These are phyloP conservation scores for Bauhinia variegata DNA, from an alignment of 306 rosid genomes.

Conservation along the genomic window DNA sequence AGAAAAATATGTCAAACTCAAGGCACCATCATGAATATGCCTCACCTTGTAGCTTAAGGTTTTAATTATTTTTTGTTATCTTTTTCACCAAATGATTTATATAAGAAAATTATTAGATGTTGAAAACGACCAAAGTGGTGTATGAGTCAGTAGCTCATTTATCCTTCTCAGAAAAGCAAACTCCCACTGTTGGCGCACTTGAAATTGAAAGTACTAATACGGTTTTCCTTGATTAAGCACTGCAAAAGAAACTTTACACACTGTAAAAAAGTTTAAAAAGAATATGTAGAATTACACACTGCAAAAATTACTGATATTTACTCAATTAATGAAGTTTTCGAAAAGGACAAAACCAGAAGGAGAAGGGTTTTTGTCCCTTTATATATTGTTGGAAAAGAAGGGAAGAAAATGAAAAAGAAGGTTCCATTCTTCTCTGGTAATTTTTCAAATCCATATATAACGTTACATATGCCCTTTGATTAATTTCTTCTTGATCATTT, in stretches of 20 bases:
- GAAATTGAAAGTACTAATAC: conserved; percentile 15
- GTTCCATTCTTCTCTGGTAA: conserved; percentile 29
- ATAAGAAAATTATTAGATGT: no score
- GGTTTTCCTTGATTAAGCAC: conserved; percentile 25
- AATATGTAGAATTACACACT: no score
- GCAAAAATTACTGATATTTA: no score
- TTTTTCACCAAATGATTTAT: no score
- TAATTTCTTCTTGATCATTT: conserved; percentile 19
- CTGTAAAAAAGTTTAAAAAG: not conserved
- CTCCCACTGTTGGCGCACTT: conserved; percentile 34
- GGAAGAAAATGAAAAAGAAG: not conserved
- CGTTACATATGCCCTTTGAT: conserved; percentile 7
- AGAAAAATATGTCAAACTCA: conserved; percentile 40
- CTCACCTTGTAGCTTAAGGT: conserved; percentile 38
- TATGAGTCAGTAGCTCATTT: conserved; percentile 40
- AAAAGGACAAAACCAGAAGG: conserved; percentile 26
- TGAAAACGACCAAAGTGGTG: conserved; percentile 49
- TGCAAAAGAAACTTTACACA: conserved; percentile 2
- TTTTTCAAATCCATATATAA: conserved; percentile 3
- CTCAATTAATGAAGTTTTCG: conserved; percentile 23
- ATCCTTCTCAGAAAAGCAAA: conserved; percentile 32
- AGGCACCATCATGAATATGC: conserved; percentile 26
- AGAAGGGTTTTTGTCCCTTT: conserved; percentile 8
- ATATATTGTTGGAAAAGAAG: conserved; percentile 2
- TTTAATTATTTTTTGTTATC: not conserved